Evolutionary conservation across 2,329 filamentous ascomycete species (phyloP).

Genomic region (Pseudocercospora cruenta): DNA sequence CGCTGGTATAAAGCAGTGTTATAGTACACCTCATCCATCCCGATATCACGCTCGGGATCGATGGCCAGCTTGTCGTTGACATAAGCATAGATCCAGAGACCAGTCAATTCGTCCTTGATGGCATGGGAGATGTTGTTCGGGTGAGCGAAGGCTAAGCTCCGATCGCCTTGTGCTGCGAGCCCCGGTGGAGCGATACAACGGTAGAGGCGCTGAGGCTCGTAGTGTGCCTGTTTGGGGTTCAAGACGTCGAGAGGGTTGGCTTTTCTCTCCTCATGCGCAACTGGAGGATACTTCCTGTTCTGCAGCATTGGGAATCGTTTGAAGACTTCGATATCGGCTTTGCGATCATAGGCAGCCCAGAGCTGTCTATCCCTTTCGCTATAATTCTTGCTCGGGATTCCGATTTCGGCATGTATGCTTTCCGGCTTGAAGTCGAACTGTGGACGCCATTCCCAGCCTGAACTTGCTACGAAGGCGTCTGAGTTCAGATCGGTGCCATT

Average conservation of each 20-base stretch:
- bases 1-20: slow-evolving; percentile 13
- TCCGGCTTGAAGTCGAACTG: slow-evolving; percentile 16
- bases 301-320: slow-evolving; percentile 13
- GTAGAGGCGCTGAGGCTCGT: slow-evolving; percentile 19
- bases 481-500: slow-evolving; percentile 13
- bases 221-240: not conserved
- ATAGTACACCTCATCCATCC: not conserved
- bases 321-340: slow-evolving; percentile 20
- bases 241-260: not conserved
- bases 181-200: slow-evolving; percentile 17
- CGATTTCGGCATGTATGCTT: slow-evolving; percentile 17
- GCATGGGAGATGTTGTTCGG: slow-evolving; percentile 18
- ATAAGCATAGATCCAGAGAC: slow-evolving; percentile 22
- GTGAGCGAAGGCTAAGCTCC: slow-evolving; percentile 15
- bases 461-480: slow-evolving; percentile 18
- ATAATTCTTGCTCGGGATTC: slow-evolving; percentile 19
- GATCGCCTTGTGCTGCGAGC: slow-evolving; percentile 12
- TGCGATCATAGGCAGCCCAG: slow-evolving; percentile 14
- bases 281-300: slow-evolving; percentile 8
- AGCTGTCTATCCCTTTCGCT: slow-evolving; percentile 6
- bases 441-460: slow-evolving; percentile 21
- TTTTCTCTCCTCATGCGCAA: not conserved
- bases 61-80: slow-evolving; percentile 18
- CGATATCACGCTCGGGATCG: slow-evolving; percentile 5
- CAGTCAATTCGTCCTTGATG: slow-evolving; percentile 13